These are phyloP conservation scores for Chrysoporthe deuterocubensis DNA, from an alignment of 2,329 filamentous ascomycete species.

Conservation along the genomic window DNA sequence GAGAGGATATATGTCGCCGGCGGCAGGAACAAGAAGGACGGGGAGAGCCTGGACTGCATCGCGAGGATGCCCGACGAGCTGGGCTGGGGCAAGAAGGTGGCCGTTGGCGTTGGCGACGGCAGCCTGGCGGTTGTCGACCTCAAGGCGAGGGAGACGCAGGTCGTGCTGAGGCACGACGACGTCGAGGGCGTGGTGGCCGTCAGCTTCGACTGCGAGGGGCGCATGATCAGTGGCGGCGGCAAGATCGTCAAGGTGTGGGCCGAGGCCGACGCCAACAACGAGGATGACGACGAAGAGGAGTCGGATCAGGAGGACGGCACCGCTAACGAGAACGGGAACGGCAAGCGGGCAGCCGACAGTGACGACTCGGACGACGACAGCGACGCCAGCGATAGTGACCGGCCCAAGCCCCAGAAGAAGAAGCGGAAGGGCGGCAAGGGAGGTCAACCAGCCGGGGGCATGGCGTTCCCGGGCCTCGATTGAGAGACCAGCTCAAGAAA, in stretches of 20 bases:
- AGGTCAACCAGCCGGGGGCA: constrained; percentile 25
- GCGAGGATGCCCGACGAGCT: constrained; percentile 72
- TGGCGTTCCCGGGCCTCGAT: constrained; percentile 28
- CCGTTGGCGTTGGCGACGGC: constrained; percentile 82
- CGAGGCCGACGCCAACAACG: constrained; percentile 55
- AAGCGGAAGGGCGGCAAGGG: constrained; percentile 51
- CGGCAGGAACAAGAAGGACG: constrained; percentile 56
- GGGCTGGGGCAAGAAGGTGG: constrained; percentile 71
- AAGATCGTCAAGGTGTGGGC: constrained; percentile 90
- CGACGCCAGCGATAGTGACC: constrained; percentile 52
- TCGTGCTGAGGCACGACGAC: constrained; percentile 77
- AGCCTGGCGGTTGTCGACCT: constrained; percentile 77
- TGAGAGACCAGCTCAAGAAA: background rate
- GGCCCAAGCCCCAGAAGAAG: constrained; percentile 41
- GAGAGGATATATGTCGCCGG: constrained; percentile 80
- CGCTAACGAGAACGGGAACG: constrained; percentile 42
- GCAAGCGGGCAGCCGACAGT: constrained; percentile 52
- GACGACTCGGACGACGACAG: constrained; percentile 52
- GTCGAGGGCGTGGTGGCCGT: constrained; percentile 83
- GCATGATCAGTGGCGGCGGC: constrained; percentile 90
- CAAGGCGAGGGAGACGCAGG: constrained; percentile 71
- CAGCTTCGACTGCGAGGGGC: constrained; percentile 80
- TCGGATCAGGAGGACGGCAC: constrained; percentile 51
- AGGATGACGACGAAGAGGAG: constrained; percentile 50
- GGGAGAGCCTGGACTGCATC: constrained; percentile 82